Percentiles rank a stretch among this genome's conserved stretches.
Conservation (phyloP, 2,329 filamentous ascomycete species). For the Talaromyces amestolkiae region DNA sequence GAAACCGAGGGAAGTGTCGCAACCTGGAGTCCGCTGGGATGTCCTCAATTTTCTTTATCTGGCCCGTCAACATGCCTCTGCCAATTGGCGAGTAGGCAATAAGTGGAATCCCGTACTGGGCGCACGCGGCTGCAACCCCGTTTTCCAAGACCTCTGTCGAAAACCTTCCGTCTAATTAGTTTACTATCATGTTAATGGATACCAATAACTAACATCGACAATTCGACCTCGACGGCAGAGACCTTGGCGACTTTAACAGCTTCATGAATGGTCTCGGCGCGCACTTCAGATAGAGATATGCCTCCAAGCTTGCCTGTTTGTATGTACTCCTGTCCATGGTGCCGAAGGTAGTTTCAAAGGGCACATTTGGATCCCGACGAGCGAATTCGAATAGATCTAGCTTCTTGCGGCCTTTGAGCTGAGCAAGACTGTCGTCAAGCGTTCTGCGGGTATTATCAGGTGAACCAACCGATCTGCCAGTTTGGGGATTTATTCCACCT, state of each 20-base stretch:
- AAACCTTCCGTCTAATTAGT: not conserved
- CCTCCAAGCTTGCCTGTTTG: conserved; percentile 40
- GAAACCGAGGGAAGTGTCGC: conserved; percentile 46
- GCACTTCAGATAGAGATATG: conserved; percentile 45
- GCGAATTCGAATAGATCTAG: conserved; percentile 61
- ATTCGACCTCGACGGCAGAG: not conserved
- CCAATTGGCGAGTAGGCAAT: conserved; percentile 61
- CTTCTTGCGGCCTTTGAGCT: conserved; percentile 40
- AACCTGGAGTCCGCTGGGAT: conserved; percentile 32
- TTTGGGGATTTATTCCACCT: not conserved
- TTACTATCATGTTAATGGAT: not conserved
- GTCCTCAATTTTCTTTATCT: conserved; percentile 47
- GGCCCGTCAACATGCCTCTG: conserved; percentile 54
- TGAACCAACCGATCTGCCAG: conserved; percentile 25
- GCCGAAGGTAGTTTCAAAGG: conserved; percentile 42
- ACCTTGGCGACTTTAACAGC: conserved; percentile 12
- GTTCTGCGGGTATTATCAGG: conserved; percentile 55
- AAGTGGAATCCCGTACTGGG: conserved; percentile 52
- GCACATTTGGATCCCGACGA: conserved; percentile 51
- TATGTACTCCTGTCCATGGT: conserved; percentile 37
- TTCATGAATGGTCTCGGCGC: conserved; percentile 43
- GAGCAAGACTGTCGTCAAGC: conserved; percentile 55
- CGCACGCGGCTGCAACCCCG: conserved; percentile 8
- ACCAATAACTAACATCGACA: not conserved
- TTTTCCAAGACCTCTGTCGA: conserved; percentile 9